A percentile compares a stretch with the other conserved stretches of the same genome.
phyloP scores from a whole-genome alignment of 1,284 basidiomycete species.

The Sanghuangporus weigelae region DNA sequence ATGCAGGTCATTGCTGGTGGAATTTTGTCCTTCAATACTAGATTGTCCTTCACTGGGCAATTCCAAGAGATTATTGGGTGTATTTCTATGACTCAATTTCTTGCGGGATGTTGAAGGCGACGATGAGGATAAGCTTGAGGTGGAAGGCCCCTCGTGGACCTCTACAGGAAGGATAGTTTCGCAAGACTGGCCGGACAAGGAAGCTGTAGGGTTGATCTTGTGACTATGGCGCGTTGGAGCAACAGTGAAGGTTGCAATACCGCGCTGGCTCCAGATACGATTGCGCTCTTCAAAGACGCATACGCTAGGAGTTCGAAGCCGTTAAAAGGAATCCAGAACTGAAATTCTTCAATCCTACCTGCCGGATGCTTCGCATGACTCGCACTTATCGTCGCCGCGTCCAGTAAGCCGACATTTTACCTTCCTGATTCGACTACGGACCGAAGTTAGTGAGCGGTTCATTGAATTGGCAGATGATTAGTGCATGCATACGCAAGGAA shows the following conservation, averaged over 20 bases:
- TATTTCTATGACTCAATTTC: background rate
- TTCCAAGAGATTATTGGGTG: background rate
- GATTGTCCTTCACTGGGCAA: background rate
- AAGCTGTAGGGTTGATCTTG: background rate
- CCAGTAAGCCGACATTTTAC: slow-evolving; percentile 11
- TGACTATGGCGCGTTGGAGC: background rate
- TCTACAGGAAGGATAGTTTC: background rate
- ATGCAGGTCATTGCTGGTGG: background rate
- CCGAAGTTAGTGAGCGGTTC: background rate
- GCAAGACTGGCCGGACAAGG: background rate
- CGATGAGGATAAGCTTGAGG: background rate
- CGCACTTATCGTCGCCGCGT: slow-evolving; percentile 2
- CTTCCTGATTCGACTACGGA: slow-evolving; percentile 5
- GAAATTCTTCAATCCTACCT: background rate
- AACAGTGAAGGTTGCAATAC: slow-evolving; percentile 15
- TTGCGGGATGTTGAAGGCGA: background rate
- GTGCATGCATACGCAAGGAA: background rate
- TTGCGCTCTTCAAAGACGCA: slow-evolving; percentile 13
- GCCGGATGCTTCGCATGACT: slow-evolving; percentile 5
- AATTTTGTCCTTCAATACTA: background rate
- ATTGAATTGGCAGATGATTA: background rate
- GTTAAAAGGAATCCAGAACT: background rate
- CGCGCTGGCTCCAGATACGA: slow-evolving; percentile 7
- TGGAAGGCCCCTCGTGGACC: background rate
- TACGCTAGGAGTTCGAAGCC: background rate